Evolutionary conservation across 2,329 filamentous ascomycete species (phyloP).

Genomic region (Dactylellina drechsleri): DNA sequence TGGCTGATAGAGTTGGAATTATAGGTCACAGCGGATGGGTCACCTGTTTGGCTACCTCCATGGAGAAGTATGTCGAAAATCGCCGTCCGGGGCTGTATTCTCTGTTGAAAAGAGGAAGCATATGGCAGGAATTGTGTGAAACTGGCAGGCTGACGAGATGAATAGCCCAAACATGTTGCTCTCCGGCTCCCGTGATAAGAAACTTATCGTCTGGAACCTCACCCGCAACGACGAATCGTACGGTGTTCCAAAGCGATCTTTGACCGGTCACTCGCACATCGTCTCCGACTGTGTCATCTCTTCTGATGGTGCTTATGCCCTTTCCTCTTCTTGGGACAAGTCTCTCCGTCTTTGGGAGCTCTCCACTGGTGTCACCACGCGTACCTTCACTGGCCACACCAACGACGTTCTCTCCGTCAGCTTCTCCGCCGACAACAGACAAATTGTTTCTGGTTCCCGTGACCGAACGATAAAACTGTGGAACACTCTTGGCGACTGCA

Average conservation of each 20-base stretch:
- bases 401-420: conserved; percentile 49
- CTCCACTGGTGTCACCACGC: conserved; percentile 76
- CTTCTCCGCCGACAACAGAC: conserved; percentile 56
- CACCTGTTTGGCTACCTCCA: conserved; percentile 58
- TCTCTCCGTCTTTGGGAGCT: conserved; percentile 62
- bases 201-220: conserved; percentile 99
- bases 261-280: conserved; percentile 99
- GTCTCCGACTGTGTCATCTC: conserved; percentile 93
- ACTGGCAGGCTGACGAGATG: conserved; percentile 60
- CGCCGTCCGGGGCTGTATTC: background rate
- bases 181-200: conserved; percentile 97
- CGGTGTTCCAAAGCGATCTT: conserved; percentile 98
- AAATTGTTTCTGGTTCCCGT: conserved; percentile 56
- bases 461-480: conserved; percentile 64
- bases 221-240: conserved; percentile 95
- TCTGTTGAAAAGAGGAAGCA: no score
- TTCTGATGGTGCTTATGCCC: conserved; percentile 51
- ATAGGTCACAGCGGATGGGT: conserved; percentile 59
- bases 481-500: conserved; percentile 97
- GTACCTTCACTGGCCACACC: conserved; percentile 62
- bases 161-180: conserved; percentile 94
- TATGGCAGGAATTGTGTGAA: background rate
- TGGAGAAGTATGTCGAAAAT: conserved; percentile 57
- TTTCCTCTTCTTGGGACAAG: conserved; percentile 61
- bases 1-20: conserved; percentile 54